Evolutionary conservation across 2,329 filamentous ascomycete species (phyloP), one percentile per base, ranked within the genome.

Genomic region (Apiospora kogelbergensis): DNA sequence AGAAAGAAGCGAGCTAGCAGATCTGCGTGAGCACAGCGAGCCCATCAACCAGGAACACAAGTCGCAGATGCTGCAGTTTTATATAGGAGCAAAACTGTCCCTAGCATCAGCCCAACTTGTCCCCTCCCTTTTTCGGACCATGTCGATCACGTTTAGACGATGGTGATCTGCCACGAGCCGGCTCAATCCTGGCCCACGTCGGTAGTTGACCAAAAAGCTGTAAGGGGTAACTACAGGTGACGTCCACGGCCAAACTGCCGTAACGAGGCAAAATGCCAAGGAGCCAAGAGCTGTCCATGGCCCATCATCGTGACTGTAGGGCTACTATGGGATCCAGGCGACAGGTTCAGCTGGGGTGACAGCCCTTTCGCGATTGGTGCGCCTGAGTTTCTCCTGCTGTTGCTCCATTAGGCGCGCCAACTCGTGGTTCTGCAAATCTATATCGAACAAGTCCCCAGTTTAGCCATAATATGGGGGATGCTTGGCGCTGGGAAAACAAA

Each of bases 201-300:
- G 63, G 63, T 22, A 65, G 26, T 45, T 65, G 24, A 20, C 7
- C 6, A 44, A 13, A 17, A 22, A 20, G 48, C 48, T 30, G 20
- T 10, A 57, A 37, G 26, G 63, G 30, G 40, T 6, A 65, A 33
- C 3, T 15, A 33, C 7, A 33, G 13, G 20, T 45, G 63, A 30
- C 24, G 1, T 30, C 11, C 63, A 65, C 63, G 24, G 63, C 7
- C 41, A 45, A 33, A 45, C 7, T 15, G 63, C 63, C 40, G 1
- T 15, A 45, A 65, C 63, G 44, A 40, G 40, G 40, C 22, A 65
- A 65, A 33, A 6, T 15, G 63, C 63, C 63, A 65, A 65, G 63
- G 7, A 15, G 63, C 41, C 63, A 65, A 65, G 63, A 65, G 11
- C 11, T 2, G 4, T 9, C 44, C 4, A 6, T 13, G 13, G 40